A percentile compares a stretch with the other conserved stretches of the same genome.
Conservation (phyloP, 345 rosid species). For the Populus simonii region DNA sequence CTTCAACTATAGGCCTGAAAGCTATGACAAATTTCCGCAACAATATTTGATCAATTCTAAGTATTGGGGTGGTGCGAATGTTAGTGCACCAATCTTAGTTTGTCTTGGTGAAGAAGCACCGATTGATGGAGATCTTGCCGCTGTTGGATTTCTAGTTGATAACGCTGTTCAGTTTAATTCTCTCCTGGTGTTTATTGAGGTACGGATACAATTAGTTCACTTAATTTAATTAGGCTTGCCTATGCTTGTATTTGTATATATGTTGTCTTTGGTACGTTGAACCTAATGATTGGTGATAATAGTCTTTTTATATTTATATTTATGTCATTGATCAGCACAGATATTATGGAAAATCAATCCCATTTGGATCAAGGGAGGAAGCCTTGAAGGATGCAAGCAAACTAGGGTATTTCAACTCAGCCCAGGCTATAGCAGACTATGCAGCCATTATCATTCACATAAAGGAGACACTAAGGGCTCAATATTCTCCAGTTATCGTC, state of each 20-base stretch:
- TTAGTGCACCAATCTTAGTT: constrained; percentile 35
- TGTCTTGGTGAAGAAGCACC: constrained; percentile 37
- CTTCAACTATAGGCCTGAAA: constrained; percentile 44
- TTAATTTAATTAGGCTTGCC: background rate
- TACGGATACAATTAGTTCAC: background rate
- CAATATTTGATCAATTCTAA: constrained; percentile 34
- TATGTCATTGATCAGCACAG: constrained; percentile 30
- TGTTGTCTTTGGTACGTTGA: background rate
- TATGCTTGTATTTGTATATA: background rate
- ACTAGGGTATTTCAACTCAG: constrained; percentile 53
- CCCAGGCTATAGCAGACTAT: constrained; percentile 57
- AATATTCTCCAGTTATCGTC: constrained; percentile 55
- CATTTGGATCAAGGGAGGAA: constrained; percentile 47
- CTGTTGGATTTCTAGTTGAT: constrained; percentile 30
- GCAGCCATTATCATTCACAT: constrained; percentile 49
- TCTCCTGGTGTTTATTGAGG: constrained; percentile 42
- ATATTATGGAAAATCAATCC: constrained; percentile 46
- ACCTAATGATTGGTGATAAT: background rate
- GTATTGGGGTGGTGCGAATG: constrained; percentile 39
- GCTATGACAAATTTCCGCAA: constrained; percentile 37
- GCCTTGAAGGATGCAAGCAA: constrained; percentile 41
- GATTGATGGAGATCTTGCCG: background rate
- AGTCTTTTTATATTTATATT: background rate
- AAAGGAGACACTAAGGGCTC: constrained; percentile 36
- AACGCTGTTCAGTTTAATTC: constrained; percentile 32